Evolutionary conservation across 495 filamentous ascomycete genomes (phyloP).

Genomic region (Xanthoparmelia taractica): DNA sequence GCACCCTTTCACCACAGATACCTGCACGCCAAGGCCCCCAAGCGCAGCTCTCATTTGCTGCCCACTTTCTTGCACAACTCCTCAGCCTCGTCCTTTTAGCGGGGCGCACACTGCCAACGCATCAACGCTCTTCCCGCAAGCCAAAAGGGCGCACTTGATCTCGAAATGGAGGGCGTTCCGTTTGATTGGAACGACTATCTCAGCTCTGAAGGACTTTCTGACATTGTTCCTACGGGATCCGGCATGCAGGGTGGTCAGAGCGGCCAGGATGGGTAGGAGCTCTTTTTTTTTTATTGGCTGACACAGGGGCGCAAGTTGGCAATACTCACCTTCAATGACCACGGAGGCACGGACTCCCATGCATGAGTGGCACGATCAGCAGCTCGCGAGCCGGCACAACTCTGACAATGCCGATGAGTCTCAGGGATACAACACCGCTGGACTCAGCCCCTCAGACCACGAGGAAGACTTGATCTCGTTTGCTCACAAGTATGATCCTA

Average conservation of each 20-base stretch:
- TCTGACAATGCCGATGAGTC: not conserved
- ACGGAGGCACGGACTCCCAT: too few species aligned
- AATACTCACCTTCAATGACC: too few species aligned
- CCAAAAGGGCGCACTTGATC: not conserved
- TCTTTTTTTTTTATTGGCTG: constrained; percentile 5
- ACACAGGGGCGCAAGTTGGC: not conserved
- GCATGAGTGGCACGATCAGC: not conserved
- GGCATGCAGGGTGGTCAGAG: not conserved
- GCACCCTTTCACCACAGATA: not conserved
- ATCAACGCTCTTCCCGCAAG: not conserved
- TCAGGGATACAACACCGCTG: not conserved
- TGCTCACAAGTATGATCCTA: not conserved
- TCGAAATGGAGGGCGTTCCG: constrained; percentile 5
- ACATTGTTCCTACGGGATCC: not conserved
- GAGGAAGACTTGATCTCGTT: not conserved
- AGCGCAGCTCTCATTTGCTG: not conserved
- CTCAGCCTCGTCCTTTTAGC: not conserved
- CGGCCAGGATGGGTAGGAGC: not conserved
- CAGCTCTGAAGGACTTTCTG: not conserved
- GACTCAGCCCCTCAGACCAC: not conserved
- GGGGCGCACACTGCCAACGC: not conserved
- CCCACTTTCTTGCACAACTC: not conserved
- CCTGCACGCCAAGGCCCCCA: not conserved
- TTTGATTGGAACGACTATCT: not conserved
- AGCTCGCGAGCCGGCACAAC: not conserved